phyloP scores from a whole-genome alignment of 2,329 filamentous ascomycete genomes.

The Chrysoporthe deuterocubensis region DNA sequence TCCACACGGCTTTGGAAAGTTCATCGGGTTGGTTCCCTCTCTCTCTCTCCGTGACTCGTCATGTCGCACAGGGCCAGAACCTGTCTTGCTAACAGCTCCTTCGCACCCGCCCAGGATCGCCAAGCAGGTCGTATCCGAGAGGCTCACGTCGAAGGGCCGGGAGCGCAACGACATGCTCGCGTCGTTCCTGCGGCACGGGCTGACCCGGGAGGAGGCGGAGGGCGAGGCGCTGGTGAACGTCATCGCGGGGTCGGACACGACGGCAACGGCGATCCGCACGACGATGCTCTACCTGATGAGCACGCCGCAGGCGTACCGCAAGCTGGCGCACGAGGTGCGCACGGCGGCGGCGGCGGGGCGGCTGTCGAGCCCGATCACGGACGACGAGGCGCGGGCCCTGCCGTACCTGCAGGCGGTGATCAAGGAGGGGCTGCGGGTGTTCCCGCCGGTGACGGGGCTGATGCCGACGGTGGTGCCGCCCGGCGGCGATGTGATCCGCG shows the following conservation, averaged over 20 bases:
- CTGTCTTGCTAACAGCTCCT: slow-evolving; percentile 13
- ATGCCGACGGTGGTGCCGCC: slow-evolving; percentile 42
- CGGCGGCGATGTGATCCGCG: slow-evolving; percentile 43
- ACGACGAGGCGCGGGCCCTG: slow-evolving; percentile 44
- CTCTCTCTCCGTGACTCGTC: neutral
- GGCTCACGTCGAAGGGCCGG: slow-evolving; percentile 35
- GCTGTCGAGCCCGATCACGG: slow-evolving; percentile 39
- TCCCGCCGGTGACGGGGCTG: slow-evolving; percentile 47
- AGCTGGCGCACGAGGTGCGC: slow-evolving; percentile 49
- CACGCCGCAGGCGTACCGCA: slow-evolving; percentile 45
- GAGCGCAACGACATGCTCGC: slow-evolving; percentile 44
- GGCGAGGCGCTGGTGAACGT: slow-evolving; percentile 50
- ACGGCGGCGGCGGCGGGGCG: slow-evolving; percentile 38
- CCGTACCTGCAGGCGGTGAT: slow-evolving; percentile 56
- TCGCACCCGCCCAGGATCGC: slow-evolving; percentile 24
- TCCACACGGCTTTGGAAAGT: slow-evolving; percentile 28
- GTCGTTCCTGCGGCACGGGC: slow-evolving; percentile 45
- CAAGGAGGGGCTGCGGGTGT: slow-evolving; percentile 52
- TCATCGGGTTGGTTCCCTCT: slow-evolving; percentile 24
- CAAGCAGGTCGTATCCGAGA: slow-evolving; percentile 35
- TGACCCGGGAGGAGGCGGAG: slow-evolving; percentile 44
- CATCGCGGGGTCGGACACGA: slow-evolving; percentile 57
- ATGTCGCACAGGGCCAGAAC: slow-evolving; percentile 8
- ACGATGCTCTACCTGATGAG: slow-evolving; percentile 52
- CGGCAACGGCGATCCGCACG: slow-evolving; percentile 51